Evolutionary conservation across 2,329 filamentous ascomycete species (phyloP), one percentile per base, ranked within the genome.

Genomic region (Cladophialophora immunda): DNA sequence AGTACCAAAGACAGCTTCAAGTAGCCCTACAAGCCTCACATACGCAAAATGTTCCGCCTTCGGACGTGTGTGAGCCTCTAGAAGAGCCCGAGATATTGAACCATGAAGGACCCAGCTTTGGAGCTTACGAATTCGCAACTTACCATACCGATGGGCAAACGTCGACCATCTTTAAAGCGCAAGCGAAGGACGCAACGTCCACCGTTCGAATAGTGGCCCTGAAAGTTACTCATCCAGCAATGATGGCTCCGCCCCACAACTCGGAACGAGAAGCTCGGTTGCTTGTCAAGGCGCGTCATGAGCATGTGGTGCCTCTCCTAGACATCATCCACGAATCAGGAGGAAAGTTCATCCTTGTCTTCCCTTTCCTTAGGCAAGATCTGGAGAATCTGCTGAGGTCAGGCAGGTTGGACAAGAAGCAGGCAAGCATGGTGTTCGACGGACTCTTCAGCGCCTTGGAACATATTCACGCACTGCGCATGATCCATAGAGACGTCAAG

Each of bases 401-500:
- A n/a, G 72, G 68, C 7, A 59, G 58, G 9, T 38, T 73, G 25
- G 76, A 75, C 38, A 74, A 78, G 56, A 54, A 68, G 7, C 81
- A 86, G 62, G 77, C 76, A 7, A 79, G 78, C 58, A 75, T 78
- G 13, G 81, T 87, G 83, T 77, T 95, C 84, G 79, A 80, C 11
- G 89, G 94, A 71, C 75, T 95, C 6, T 91, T 97, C 75, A 77
- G 80, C 3, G 94, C 88, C 6, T 84, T 99, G 1, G 81, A 80
- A 1, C 85, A 91, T 72, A 82, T 97, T 1, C 95, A 99, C 76
- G 72, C 78, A 7, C 80, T 87, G 27, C 90, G 88, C 7, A 93
- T 99, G 65, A 90, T 99, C 62, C 95, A 99, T 77, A 89, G 95
- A 64, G 95, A 99, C 75, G 82, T 99, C 76, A 99, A 99, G 75